These are phyloP conservation scores for Haplosporangium gracile DNA, from an alignment of 192 early-diverging fungal genomes.

Conservation along the genomic window DNA sequence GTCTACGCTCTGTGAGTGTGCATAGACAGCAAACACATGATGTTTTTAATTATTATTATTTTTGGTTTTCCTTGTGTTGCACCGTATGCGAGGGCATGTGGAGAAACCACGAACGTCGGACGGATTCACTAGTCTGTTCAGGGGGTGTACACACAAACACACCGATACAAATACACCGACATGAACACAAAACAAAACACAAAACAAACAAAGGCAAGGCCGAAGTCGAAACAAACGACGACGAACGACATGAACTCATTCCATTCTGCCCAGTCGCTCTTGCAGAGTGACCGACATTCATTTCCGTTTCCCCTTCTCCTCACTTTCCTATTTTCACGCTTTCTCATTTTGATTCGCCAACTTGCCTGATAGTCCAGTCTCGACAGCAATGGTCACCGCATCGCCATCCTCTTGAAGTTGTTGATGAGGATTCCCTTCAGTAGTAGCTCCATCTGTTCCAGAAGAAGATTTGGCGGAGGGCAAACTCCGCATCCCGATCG, in stretches of 20 bases:
- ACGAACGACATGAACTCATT: background rate
- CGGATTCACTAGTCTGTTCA: too few species aligned
- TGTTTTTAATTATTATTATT: background rate
- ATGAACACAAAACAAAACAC: background rate
- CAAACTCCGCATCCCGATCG: slow-evolving; percentile 35
- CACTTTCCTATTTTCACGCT: background rate
- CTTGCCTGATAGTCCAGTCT: slow-evolving; percentile 49
- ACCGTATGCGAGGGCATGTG: background rate
- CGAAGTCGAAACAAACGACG: background rate
- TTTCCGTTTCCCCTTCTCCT: background rate
- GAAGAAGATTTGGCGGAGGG: background rate
- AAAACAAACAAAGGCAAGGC: background rate
- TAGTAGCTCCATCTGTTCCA: background rate
- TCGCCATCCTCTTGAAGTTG: slow-evolving; percentile 10
- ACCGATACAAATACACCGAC: background rate
- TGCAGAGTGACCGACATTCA: background rate
- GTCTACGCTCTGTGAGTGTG: too few species aligned
- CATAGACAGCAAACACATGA: slow-evolving; percentile 5
- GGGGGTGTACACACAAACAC: too few species aligned
- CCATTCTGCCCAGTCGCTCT: background rate
- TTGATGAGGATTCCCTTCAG: background rate
- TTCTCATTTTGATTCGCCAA: background rate
- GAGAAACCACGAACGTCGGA: background rate
- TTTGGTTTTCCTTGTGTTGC: background rate
- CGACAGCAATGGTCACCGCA: slow-evolving; percentile 43